phyloP scores from a whole-genome alignment of 306 rosid genomes.

The Trichosanthes truncata region DNA sequence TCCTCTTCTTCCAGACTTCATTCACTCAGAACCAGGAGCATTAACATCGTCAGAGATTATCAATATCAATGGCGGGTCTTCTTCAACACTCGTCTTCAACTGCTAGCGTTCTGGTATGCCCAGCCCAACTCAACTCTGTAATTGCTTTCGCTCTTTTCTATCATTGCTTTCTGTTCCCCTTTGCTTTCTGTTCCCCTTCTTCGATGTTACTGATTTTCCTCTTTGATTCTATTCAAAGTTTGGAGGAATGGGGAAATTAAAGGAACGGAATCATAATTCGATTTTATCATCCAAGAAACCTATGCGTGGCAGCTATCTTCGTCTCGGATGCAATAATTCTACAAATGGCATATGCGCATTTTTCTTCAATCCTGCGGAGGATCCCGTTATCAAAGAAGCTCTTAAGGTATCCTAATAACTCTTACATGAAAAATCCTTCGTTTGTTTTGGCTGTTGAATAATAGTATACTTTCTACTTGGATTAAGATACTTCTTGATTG shows the following conservation, averaged over 20 bases:
- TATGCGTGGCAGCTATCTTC: background rate
- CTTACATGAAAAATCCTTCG: background rate
- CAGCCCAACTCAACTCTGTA: background rate
- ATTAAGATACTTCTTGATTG: background rate
- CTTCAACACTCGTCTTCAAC: background rate
- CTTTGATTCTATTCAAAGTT: background rate
- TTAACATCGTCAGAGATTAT: background rate
- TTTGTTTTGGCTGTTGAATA: background rate
- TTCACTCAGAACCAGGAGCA: background rate
- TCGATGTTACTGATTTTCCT: background rate
- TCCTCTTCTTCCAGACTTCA: background rate
- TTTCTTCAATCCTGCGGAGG: slow-evolving; percentile 58
- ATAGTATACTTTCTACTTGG: background rate
- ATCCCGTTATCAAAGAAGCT: slow-evolving; percentile 58
- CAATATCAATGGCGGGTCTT: background rate
- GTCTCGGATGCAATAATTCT: background rate
- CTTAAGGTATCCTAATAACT: slow-evolving; percentile 45
- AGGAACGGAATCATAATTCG: background rate
- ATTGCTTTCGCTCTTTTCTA: background rate
- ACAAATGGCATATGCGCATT: slow-evolving; percentile 29
- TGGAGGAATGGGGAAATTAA: background rate
- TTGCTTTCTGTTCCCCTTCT: background rate
- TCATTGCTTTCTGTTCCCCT: background rate
- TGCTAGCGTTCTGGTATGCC: background rate
- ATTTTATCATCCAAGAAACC: background rate